Evolutionary conservation across 2,329 filamentous ascomycete genomes (phyloP), one percentile per base, ranked within the genome.

Genomic region (Colletotrichum tropicicola): DNA sequence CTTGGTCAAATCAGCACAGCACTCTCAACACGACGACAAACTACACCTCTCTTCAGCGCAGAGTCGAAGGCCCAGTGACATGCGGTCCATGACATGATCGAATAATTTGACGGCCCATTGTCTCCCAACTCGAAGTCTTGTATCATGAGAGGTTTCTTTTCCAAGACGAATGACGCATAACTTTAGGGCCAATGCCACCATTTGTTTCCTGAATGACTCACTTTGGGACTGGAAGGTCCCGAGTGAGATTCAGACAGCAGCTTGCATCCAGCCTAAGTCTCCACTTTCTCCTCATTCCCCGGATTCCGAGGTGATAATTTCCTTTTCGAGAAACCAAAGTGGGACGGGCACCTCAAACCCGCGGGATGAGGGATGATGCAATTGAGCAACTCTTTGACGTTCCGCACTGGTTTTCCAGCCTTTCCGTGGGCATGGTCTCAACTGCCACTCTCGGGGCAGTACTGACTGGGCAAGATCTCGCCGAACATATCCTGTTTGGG

Each of bases 281-380:
- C 52, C 41, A 39, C 41, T 45, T 45, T 23, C 19, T 27, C 27
- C 10, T 57, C 10, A 43, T 48, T 49, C 30, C 35, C 51, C 41
- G 35, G 23, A 56, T 54, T 45, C 51, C 51, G 51, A 61, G 51
- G 58, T 25, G 43, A 28, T 48, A 56, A 43, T 61, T 61, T 15
- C 58, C 41, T 27, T 8, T 56, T 61, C 15, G 17, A 27, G 57
- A 23, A 17, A 3, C 7, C 28, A 39, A n/a, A 27, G 41, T 30
- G 27, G 58, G 7, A 21, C n/a, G 12, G 12, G 17, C 17, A 5
- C 23, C n/a, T 32, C 12, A 12, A 61, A 25, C 25, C 58, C 58
- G 58, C 58, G 58, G 58, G 25, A 48, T 56, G 41, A 48, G 10
- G 19, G 13, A 61, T 61, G 51, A 61, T 56, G 58, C 58, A 39